Evolutionary conservation across 805 yeast genomes (phyloP).

Genomic region (Wickerhamomyces alni): DNA sequence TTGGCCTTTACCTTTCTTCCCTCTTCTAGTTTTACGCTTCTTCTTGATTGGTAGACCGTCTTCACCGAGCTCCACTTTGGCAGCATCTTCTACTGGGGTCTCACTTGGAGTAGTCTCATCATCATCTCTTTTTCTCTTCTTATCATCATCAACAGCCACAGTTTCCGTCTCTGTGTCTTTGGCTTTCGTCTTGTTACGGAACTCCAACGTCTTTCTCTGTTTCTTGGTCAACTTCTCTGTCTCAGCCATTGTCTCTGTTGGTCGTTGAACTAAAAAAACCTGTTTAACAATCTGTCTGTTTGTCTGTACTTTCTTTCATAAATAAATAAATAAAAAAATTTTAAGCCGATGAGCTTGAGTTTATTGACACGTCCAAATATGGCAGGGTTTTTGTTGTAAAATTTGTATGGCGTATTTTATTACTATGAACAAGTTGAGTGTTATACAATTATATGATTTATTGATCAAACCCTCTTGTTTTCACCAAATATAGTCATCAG

Average conservation of each 20-base stretch:
- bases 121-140: constrained; percentile 11
- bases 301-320: too few relatives aligned
- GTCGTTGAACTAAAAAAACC: too few relatives aligned
- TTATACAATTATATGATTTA: too few relatives aligned
- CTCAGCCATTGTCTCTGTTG: constrained; percentile 1
- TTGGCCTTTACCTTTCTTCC: constrained; percentile 63
- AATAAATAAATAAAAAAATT: too few relatives aligned
- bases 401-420: too few relatives aligned
- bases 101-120: too few relatives aligned
- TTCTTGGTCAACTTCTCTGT: constrained; percentile 53
- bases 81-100: neutral
- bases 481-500: neutral
- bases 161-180: constrained; percentile 13
- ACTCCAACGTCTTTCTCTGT: constrained; percentile 57
- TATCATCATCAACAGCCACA: constrained; percentile 19
- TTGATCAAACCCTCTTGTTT: neutral
- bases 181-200: constrained; percentile 32
- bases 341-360: too few relatives aligned
- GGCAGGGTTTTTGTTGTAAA: too few relatives aligned
- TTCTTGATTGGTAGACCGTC: constrained; percentile 35
- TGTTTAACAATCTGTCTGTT: too few relatives aligned
- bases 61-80: constrained; percentile 10
- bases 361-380: too few relatives aligned
- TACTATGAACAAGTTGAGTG: too few relatives aligned
- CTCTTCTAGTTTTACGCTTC: constrained; percentile 72